Conservation (phyloP, 1,139 yeast genomes). For the Chernovozyma aurita region DNA sequence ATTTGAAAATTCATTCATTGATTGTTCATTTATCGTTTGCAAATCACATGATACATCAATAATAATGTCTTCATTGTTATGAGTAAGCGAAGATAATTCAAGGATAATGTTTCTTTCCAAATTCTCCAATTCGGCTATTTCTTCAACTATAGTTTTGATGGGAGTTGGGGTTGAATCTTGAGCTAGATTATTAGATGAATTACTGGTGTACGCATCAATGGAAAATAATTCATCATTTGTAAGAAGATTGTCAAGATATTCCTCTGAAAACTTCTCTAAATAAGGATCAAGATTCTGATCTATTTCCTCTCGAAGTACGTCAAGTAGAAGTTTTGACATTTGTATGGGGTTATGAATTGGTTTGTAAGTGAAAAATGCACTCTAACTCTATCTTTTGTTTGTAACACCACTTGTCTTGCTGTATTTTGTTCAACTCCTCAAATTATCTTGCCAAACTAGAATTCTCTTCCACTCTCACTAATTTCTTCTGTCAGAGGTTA, state of each 20-base stretch:
- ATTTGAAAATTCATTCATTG: conserved; percentile 18
- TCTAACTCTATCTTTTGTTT: no score
- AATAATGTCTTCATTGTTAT: conserved; percentile 36
- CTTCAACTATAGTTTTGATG: conserved; percentile 23
- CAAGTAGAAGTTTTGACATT: conserved; percentile 14
- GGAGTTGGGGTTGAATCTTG: neutral
- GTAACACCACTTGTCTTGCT: no score
- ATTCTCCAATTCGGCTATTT: conserved; percentile 44
- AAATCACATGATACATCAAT: conserved; percentile 35
- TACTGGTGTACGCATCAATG: conserved; percentile 37
- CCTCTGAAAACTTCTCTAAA: conserved; percentile 13
- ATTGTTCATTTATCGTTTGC: conserved; percentile 18
- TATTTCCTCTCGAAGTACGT: conserved; percentile 18
- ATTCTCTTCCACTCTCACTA: no score
- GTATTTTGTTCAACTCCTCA: no score
- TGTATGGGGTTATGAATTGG: neutral
- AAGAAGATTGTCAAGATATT: conserved; percentile 24
- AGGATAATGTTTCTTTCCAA: conserved; percentile 26
- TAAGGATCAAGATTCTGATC: conserved; percentile 15
- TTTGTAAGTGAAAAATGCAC: neutral
- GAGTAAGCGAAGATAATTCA: conserved; percentile 31
- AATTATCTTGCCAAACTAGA: no score
- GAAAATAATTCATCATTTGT: conserved; percentile 40
- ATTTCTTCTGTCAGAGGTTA: no score
- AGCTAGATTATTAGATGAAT: conserved; percentile 9